Base-by-base conservation (phyloP, 176 grass and related monocot species). In the Lolium multiflorum region DNA sequence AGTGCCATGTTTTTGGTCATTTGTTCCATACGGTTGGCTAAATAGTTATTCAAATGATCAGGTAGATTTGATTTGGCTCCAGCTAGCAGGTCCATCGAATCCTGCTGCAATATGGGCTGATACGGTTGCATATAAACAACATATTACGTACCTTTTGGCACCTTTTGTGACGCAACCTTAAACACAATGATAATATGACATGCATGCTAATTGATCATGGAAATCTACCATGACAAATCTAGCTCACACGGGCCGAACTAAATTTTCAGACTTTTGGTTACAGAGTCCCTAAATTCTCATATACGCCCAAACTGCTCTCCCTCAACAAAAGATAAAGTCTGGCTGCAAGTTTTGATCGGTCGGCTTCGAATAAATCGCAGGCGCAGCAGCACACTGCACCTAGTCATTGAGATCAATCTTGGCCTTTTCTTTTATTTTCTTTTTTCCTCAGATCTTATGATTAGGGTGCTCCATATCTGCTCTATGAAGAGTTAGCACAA, bases 1-100 rank as follows among this genome's bases (percentile, higher is more conserved):
- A 41, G 35, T 15, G 49, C 18, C 56, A 71, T 56, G 61, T 17
- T n/a, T n/a, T 52, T 9, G 49, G 6, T 54, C 20, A 41, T 71
- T 61, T 74, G 10, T 61, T 47, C 12, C 13, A 35, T 48, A 31
- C 17, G 55, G 10, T 61, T 48, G 16, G 69, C 18, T 44, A 56
- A 58, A 11, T 48, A 74, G 16, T 26, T 49, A 25, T 16, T 47
- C 3, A 74, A 28, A 14, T 16, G 46, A 50, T 28, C 22, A 61
- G 67, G 54, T 20, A 14, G 55, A 39, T 41, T 78, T 39, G 77
- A 78, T 88, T 82, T 86, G 78, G 78, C 71, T 86, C 83, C 79
- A 77, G 31, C 31, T 35, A 35, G 43, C 71, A 71, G 54, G 71
- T 24, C 43, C 11, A 74, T 22, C 61, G 69, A 59, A 54, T 44